Evolutionary conservation across 208 protist genomes (phyloP).

Genomic region (Crithidia expoeki): DNA sequence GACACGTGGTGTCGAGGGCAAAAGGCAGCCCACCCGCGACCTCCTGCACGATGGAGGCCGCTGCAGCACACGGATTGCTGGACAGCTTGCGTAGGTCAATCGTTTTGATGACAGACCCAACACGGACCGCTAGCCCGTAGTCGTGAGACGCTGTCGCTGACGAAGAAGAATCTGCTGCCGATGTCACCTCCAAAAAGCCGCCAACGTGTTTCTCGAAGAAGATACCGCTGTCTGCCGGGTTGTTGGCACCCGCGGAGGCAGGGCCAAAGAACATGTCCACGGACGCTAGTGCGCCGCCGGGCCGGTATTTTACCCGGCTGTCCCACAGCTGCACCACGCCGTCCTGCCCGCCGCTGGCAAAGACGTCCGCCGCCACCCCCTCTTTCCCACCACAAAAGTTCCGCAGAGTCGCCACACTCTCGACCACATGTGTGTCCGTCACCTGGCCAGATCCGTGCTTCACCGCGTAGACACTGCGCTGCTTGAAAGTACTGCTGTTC

Average conservation of each 20-base stretch:
- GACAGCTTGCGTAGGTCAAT: slow-evolving; percentile 57
- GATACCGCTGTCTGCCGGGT: background rate
- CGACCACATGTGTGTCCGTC: slow-evolving; percentile 71
- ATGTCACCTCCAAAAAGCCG: slow-evolving; percentile 57
- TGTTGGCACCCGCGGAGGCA: background rate
- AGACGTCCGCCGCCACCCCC: slow-evolving; percentile 45
- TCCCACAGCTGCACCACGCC: slow-evolving; percentile 83
- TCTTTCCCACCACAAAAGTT: slow-evolving; percentile 20
- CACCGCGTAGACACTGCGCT: slow-evolving; percentile 56
- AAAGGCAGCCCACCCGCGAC: slow-evolving; percentile 32
- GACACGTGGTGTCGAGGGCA: slow-evolving; percentile 49
- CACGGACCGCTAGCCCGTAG: slow-evolving; percentile 57
- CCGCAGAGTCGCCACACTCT: slow-evolving; percentile 50
- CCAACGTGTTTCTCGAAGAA: slow-evolving; percentile 68
- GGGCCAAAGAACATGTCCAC: slow-evolving; percentile 48
- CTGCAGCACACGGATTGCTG: background rate
- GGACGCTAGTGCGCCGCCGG: slow-evolving; percentile 45
- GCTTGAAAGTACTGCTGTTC: slow-evolving; percentile 48
- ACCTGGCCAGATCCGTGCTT: slow-evolving; percentile 81
- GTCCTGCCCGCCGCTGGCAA: slow-evolving; percentile 72
- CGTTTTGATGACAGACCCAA: slow-evolving; percentile 39
- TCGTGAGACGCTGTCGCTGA: background rate
- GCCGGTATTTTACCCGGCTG: slow-evolving; percentile 67
- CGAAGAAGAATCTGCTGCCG: background rate
- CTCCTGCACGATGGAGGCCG: slow-evolving; percentile 10